A percentile compares a stretch with the other conserved stretches of the same genome.
phyloP scores from a whole-genome alignment of 2,329 filamentous ascomycete genomes.

The Fusarium gaditjirri region DNA sequence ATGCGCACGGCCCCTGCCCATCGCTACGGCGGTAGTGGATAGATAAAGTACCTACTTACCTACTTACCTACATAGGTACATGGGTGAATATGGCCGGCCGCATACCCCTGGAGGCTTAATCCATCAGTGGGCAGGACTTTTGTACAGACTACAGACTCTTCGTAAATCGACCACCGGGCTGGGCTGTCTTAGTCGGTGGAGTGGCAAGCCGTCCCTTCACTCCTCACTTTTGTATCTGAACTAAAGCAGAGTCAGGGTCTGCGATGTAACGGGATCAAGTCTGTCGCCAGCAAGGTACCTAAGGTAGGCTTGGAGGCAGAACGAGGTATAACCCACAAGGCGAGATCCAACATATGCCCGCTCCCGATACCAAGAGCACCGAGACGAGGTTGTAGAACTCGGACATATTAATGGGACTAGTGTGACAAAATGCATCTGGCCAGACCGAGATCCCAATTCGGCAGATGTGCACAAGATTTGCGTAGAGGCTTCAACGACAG shows the following conservation, averaged over 20 bases:
- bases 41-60: no score
- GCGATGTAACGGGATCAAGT: slow-evolving; percentile 7
- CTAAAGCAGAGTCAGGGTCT: slow-evolving; percentile 19
- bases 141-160: slow-evolving; percentile 7
- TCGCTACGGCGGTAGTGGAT: slow-evolving; percentile 18
- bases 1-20: slow-evolving; percentile 8
- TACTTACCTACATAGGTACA: no score
- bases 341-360: neutral
- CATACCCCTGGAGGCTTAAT: slow-evolving; percentile 2
- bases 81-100: neutral
- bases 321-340: slow-evolving; percentile 10
- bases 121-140: neutral
- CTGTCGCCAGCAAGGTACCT: neutral
- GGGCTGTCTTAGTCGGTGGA: neutral
- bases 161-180: neutral
- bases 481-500: slow-evolving; percentile 18
- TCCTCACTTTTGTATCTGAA: neutral
- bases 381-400: neutral
- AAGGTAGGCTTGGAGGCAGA: slow-evolving; percentile 13
- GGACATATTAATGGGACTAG: neutral
- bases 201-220: neutral
- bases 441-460: slow-evolving; percentile 38
- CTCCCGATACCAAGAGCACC: neutral
- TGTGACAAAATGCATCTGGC: slow-evolving; percentile 30
- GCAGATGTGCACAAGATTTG: slow-evolving; percentile 20